Evolutionary conservation across 345 rosid species (phyloP), one percentile per base, ranked within the genome.

Genomic region (Gossypioides kirkii): DNA sequence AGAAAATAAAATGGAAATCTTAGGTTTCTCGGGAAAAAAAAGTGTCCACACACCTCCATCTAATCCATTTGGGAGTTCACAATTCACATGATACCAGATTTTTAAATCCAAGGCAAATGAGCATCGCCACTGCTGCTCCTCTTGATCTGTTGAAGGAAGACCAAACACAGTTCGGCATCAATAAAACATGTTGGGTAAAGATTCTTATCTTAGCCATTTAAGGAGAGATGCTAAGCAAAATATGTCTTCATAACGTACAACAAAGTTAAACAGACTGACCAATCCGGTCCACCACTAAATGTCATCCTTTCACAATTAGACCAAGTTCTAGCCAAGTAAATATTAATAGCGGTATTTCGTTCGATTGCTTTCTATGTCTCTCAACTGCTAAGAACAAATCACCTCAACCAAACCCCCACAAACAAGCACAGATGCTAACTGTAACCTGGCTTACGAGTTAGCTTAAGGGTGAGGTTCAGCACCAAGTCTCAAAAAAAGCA

Each of bases 101-200:
- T 32, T n/a, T 9, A 55, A 70, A 54, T 1, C 18, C 11, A 38
- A 54, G 22, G 13, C 13, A 13, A 53, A 70, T 22, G 53, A 38
- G 23, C 36, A 56, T 23, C 64, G 41, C 43, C 52, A 73, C 67
- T 54, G 61, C 26, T 72, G 77, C 56, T 76, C 11, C 74, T 46
- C 81, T 69, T 73, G 74, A 73, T 62, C 83, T 78, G 78, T 62
- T 42, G 12, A 22, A 66, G 55, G 14, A 75, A 36, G 10, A 74
- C 41, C 7, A 17, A 77, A 36, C 20, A 10, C 32, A 9, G 36
- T 65, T 78, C 32, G 49, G 25, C 1, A 16, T 54, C 3, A 49
- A 75, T 17, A 50, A 22, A 25, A 16, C 67, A 42, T 12, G 28
- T 32, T 52, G 32, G 58, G 18, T 17, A 10, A 45, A 43, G 10